Conservation (phyloP, 331 rosid genomes). For the Prunus yedoensis region DNA sequence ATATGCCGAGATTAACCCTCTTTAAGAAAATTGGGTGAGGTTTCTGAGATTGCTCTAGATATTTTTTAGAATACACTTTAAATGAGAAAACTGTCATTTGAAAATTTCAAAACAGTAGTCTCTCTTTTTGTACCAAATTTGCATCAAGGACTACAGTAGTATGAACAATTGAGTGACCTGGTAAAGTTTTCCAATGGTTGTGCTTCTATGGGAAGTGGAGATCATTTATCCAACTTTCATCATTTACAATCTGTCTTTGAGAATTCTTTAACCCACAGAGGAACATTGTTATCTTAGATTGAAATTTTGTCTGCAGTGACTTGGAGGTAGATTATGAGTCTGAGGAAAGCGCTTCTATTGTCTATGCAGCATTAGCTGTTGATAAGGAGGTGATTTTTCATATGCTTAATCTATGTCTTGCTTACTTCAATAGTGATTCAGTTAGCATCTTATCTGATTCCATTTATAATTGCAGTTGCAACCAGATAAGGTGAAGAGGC, state of each 20-base stretch:
- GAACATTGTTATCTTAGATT: neutral
- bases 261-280: neutral
- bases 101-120: neutral
- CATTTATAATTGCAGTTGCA: conserved; percentile 64
- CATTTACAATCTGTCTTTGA: neutral
- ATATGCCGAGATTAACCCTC: no score
- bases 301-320: conserved; percentile 48
- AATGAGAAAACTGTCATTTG: neutral
- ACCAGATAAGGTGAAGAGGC: conserved; percentile 84
- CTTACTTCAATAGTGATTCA: neutral
- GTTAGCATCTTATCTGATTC: conserved; percentile 22
- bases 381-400: conserved; percentile 71
- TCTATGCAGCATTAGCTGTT: conserved; percentile 62
- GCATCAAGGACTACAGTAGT: neutral
- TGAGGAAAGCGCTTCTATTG: conserved; percentile 62
- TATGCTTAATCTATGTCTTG: conserved; percentile 3
- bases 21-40: neutral
- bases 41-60: neutral
- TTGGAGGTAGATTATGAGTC: conserved; percentile 72
- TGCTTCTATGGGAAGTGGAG: neutral
- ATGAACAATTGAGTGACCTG: neutral
- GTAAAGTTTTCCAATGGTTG: neutral
- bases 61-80: neutral
- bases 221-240: neutral
- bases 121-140: neutral